Evolutionary conservation across 2,329 filamentous ascomycete genomes (phyloP).

Genomic region (Arthroderma uncinatum): DNA sequence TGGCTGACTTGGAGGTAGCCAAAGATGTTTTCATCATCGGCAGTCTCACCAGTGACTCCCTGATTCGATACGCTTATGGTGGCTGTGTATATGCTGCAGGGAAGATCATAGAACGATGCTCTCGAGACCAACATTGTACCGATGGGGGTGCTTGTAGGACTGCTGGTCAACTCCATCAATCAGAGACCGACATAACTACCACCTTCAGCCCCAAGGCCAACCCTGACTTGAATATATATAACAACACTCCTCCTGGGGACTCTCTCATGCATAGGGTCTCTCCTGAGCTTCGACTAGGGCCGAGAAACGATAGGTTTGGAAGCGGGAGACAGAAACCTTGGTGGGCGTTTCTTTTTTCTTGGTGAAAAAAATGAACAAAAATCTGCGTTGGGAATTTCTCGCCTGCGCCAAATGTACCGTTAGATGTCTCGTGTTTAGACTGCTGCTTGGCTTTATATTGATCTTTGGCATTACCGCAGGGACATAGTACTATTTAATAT

Average conservation of each 20-base stretch:
- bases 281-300: not conserved
- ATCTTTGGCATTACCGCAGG: no score
- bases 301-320: not conserved
- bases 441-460: no score
- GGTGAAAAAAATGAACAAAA: not conserved
- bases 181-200: not conserved
- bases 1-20: slow-evolving; percentile 43
- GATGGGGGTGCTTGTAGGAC: not conserved
- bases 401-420: no score
- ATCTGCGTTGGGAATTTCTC: no score
- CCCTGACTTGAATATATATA: not conserved
- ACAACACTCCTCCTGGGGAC: not conserved
- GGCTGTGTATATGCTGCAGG: slow-evolving; percentile 48
- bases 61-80: slow-evolving; percentile 50
- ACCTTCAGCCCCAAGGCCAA: no score
- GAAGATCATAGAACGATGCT: slow-evolving; percentile 31
- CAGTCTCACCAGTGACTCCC: slow-evolving; percentile 49
- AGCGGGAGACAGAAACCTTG: not conserved
- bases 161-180: not conserved
- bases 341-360: not conserved
- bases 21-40: slow-evolving; percentile 46
- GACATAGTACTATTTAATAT: no score
- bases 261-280: not conserved
- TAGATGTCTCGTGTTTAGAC: no score
- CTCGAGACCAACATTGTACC: not conserved